Base-by-base conservation (phyloP, 805 yeast genomes). In the Saturnispora mendoncae region DNA sequence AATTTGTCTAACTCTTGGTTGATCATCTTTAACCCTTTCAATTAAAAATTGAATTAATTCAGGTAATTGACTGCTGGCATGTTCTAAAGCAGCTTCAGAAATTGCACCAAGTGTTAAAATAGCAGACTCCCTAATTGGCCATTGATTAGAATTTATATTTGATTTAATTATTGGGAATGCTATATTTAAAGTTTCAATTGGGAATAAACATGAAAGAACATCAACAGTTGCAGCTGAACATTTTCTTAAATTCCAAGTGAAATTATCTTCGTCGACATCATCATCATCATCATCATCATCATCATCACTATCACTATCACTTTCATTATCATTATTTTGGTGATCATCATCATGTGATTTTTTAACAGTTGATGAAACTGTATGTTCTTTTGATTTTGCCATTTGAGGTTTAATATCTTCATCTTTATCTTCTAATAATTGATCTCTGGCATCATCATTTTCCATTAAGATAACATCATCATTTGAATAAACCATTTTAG, bases 211-310 rank as follows among this genome's bases (percentile, higher is more conserved):
- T 1, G 97, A 82, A 42, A 92, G 63, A 1, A 80, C 72, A 57
- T 92, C 98, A 33, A 92, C 67, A 0, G 97, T 82, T 4, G 97
- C 92, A 3, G 97, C 97, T 4, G 95, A 72, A 60, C 97, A 90
- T 62, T 90, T 90, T 54, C 98, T 72, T 44, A 92, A 63, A 53
- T 80, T 86, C 98, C 98, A 92, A 51, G 78, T 85, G 27, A 79
- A 76, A 35, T 78, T 70, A 28, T 73, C 78, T 42, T 72, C 80
- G 37, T 72, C 82, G 39, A 74, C 83, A 37, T 76, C 86, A 23
- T 76, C 88, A 9, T 79, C 92, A 24, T 78, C 90, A 20, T 76
- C 85, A 13, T 75, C 84, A 12, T 73, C 81, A 23, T 71, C 79
- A 32, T 74, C 79, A 13, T 71, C 78, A 8, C 69, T 28, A 7